A percentile compares a stretch with the other conserved stretches of the same genome.
These are phyloP conservation scores for Allantophomopsis cytisporea DNA, from an alignment of 2,329 filamentous ascomycete species.

Conservation along the genomic window DNA sequence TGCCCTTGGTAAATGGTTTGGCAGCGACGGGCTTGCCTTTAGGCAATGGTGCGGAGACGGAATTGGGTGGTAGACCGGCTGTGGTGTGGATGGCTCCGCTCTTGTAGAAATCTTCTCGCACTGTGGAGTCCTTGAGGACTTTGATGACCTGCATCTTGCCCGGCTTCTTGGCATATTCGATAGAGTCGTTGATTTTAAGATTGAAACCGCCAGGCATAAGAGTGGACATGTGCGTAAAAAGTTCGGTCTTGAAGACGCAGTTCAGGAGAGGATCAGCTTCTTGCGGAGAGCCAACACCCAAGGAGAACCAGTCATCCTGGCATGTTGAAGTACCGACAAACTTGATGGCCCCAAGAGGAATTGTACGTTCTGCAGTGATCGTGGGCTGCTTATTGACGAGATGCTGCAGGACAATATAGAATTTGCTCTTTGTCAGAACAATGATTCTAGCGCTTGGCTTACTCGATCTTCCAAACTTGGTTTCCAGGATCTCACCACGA, in stretches of 20 bases:
- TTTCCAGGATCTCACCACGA: conserved; percentile 77
- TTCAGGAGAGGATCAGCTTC: conserved; percentile 89
- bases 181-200: conserved; percentile 68
- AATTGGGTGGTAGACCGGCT: conserved; percentile 70
- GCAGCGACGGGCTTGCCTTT: conserved; percentile 76
- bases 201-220: conserved; percentile 62
- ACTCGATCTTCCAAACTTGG: conserved; percentile 92
- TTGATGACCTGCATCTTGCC: conserved; percentile 85
- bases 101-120: conserved; percentile 79
- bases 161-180: conserved; percentile 97
- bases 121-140: conserved; percentile 73
- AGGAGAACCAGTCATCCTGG: conserved; percentile 93
- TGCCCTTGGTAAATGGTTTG: conserved; percentile 84
- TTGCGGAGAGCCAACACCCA: conserved; percentile 79
- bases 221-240: conserved; percentile 82
- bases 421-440: conserved; percentile 71
- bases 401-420: conserved; percentile 80
- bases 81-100: conserved; percentile 81
- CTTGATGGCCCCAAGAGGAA: conserved; percentile 80
- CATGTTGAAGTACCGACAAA: conserved; percentile 68
- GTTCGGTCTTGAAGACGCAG: conserved; percentile 92
- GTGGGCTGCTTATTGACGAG: conserved; percentile 71
- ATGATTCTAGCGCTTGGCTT: conserved; percentile 81
- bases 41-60: conserved; percentile 71
- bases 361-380: conserved; percentile 68